phyloP scores from a whole-genome alignment of 2,329 filamentous ascomycete species.

The Curvularia lunata region DNA sequence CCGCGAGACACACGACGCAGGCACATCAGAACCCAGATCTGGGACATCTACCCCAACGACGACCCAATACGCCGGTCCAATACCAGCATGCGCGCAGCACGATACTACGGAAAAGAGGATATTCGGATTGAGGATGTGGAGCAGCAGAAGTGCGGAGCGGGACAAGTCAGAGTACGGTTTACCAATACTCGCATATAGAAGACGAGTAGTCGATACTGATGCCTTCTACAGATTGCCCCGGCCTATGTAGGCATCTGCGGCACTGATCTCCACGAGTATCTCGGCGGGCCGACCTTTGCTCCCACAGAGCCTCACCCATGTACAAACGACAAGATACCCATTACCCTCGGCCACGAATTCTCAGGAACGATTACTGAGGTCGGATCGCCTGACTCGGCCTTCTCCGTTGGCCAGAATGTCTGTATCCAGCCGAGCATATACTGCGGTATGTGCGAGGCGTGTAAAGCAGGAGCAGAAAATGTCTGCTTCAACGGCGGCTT shows the following conservation, averaged over 20 bases:
- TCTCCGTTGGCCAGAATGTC: slow-evolving; percentile 63
- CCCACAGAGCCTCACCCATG: slow-evolving; percentile 62
- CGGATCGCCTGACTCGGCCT: slow-evolving; percentile 56
- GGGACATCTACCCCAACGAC: slow-evolving; percentile 1
- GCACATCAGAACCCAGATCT: slow-evolving; percentile 10
- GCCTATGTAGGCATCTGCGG: slow-evolving; percentile 62
- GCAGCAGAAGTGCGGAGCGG: slow-evolving; percentile 55
- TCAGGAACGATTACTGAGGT: slow-evolving; percentile 65
- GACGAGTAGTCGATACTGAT: not conserved
- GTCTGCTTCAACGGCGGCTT: slow-evolving; percentile 65
- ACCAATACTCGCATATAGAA: not conserved
- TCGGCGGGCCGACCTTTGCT: slow-evolving; percentile 57
- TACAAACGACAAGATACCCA: slow-evolving; percentile 63
- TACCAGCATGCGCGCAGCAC: slow-evolving; percentile 58
- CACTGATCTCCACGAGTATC: slow-evolving; percentile 61
- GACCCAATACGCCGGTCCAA: slow-evolving; percentile 1
- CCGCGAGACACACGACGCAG: slow-evolving; percentile 13
- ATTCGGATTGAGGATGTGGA: slow-evolving; percentile 61
- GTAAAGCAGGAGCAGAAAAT: slow-evolving; percentile 60
- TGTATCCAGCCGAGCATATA: slow-evolving; percentile 66
- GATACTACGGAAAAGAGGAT: slow-evolving; percentile 63
- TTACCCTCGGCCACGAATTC: slow-evolving; percentile 71
- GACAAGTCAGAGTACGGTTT: slow-evolving; percentile 56
- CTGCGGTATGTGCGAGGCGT: slow-evolving; percentile 64
- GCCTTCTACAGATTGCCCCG: slow-evolving; percentile 48